phyloP scores from a whole-genome alignment of 495 filamentous ascomycete species.

The Penicillium longicatenatum region DNA sequence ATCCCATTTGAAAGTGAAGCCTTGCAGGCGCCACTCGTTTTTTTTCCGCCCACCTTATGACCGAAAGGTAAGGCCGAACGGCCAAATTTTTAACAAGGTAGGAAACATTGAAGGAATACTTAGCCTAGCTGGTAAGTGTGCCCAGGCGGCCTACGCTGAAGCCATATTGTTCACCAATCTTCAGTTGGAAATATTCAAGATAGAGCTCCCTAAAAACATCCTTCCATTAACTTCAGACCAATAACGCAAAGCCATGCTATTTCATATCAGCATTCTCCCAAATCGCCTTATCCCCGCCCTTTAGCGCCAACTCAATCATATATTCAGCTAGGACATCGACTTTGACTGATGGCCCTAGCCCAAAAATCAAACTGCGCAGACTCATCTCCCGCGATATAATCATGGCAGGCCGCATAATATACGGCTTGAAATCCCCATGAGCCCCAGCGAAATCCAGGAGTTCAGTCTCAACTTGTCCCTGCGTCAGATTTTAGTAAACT shows the following conservation, averaged over 20 bases:
- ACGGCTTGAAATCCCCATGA: slow-evolving; percentile 32
- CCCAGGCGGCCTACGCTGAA: no score
- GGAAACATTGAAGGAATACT: no score
- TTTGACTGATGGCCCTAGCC: slow-evolving; percentile 23
- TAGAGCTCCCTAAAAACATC: no score
- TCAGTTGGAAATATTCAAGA: no score
- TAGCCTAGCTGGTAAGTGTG: no score
- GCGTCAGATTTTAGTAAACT: background rate
- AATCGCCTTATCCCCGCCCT: slow-evolving; percentile 35
- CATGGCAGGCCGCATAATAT: slow-evolving; percentile 39
- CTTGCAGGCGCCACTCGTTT: no score
- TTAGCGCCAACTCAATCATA: slow-evolving; percentile 40
- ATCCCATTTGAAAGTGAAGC: no score
- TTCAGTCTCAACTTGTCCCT: slow-evolving; percentile 47
- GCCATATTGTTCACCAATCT: no score
- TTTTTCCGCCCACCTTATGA: no score
- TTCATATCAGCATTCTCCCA: slow-evolving; percentile 27
- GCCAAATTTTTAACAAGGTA: no score
- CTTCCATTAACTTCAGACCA: no score
- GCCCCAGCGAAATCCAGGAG: slow-evolving; percentile 34
- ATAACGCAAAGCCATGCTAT: background rate
- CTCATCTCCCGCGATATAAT: slow-evolving; percentile 28
- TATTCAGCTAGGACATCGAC: slow-evolving; percentile 42
- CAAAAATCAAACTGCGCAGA: slow-evolving; percentile 22
- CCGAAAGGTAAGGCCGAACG: no score